Conservation (phyloP, 2,329 filamentous ascomycete species). For the Macrophomina tecta region DNA sequence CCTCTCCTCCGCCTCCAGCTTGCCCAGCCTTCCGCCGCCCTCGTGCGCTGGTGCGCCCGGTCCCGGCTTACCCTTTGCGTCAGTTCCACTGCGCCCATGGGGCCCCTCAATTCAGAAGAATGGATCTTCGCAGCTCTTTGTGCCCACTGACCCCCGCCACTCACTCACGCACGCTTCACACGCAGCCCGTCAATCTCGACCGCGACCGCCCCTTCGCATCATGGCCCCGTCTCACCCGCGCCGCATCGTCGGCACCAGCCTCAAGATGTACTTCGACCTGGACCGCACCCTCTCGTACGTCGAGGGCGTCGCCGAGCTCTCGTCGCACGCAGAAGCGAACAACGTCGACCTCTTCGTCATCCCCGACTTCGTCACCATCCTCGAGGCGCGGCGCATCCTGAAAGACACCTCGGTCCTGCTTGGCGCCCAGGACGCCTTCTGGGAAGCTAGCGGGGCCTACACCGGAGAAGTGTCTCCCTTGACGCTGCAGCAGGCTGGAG, state of each 20-base stretch:
- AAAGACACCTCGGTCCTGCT: constrained; percentile 61
- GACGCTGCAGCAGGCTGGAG: constrained; percentile 71
- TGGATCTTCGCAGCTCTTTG: neutral
- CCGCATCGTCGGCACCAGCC: constrained; percentile 73
- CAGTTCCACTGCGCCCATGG: constrained; percentile 13
- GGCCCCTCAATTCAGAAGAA: constrained; percentile 18
- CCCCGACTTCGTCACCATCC: constrained; percentile 75
- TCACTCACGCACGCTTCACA: neutral
- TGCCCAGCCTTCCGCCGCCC: neutral
- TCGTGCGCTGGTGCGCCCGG: neutral
- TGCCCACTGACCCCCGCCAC: neutral
- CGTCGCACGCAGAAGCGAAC: constrained; percentile 60
- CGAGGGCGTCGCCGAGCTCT: constrained; percentile 49
- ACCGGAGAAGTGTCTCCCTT: constrained; percentile 79
- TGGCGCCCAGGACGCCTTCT: constrained; percentile 79
- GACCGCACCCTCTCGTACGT: constrained; percentile 62
- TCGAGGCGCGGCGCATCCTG: constrained; percentile 58
- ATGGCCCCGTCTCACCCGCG: constrained; percentile 46
- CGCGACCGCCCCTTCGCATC: neutral
- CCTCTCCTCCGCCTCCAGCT: neutral
- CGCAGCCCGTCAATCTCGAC: neutral
- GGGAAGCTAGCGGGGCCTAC: constrained; percentile 72
- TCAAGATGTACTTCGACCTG: constrained; percentile 82
- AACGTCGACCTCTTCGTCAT: constrained; percentile 76
- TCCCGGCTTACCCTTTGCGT: constrained; percentile 19